Base-by-base conservation (phyloP, 257 asterid genomes). In the Primulina tabacum region DNA sequence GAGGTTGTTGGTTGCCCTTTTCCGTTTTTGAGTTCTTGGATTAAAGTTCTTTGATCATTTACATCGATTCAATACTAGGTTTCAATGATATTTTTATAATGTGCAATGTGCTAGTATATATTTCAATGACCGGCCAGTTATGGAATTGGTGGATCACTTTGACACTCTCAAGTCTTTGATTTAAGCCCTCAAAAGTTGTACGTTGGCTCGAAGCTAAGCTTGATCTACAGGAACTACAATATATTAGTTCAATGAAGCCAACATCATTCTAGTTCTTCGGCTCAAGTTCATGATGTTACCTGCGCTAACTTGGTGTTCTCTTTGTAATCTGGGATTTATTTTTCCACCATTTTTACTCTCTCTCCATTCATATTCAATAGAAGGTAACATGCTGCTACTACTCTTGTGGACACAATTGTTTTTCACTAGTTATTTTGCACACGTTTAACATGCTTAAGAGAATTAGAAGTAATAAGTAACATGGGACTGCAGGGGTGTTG, bases 11-110 rank as follows among this genome's bases (percentile, higher is more conserved):
- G 64, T 92, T 65, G 74, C 87, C 7, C 34, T 82, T 88, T 86
- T 78, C 96, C 96, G 16, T 89, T 92, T 75, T 76, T 82, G 82
- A 78, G 81, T 78, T 83, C 95, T 18, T 89, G 90, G 87, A 83
- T 80, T 55, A 80, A 82, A 76, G 60, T 80, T 77, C 77, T 83
- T 3, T 82, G 78, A 71, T 37, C 50, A n/a, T 9, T 9, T 34
- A 20, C 6, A 3, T 18, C 6, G 8, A 16, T 65, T 7, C n/a
- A 40, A 4, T 21, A 6, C 16, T 16, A 6, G 10, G 18, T 29
- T 38, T 21, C 58, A 21, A 32, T 20, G 29, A 21, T 24, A 14
- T 40, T 10, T 12, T 65, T 11, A 18, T 12, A 6, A 18, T 21
- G 37, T n/a, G 47, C 69, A 11, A 29, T 40, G 52, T 11, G 17